phyloP scores from a whole-genome alignment of 257 asterid genomes.

The Forsythia suspensa region DNA sequence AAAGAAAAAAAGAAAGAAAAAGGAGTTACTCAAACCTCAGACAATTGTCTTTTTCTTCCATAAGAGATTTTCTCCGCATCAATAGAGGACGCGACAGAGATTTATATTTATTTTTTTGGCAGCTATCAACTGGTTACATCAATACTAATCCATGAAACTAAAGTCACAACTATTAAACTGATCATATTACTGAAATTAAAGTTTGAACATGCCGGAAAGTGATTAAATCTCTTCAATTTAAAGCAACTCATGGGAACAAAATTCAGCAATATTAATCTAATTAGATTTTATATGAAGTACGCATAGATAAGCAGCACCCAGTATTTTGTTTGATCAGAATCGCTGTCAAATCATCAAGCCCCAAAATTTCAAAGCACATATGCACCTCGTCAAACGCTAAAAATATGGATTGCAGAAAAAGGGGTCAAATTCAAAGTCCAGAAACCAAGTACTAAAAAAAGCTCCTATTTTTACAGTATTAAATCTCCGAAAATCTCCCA shows the following conservation, averaged over 20 bases:
- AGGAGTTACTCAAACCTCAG: too few relatives aligned
- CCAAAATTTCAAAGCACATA: constrained; percentile 1
- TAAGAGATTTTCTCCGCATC: too few relatives aligned
- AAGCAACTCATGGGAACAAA: constrained; percentile 13
- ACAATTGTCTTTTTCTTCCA: too few relatives aligned
- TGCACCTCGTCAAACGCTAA: not conserved
- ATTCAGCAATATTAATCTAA: constrained; percentile 9
- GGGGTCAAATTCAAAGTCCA: constrained; percentile 15
- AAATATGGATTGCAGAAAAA: not conserved
- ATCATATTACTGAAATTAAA: not conserved
- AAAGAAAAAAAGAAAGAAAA: not conserved
- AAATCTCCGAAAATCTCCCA: constrained; percentile 32
- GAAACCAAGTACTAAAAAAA: not conserved
- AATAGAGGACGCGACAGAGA: not conserved
- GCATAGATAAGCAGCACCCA: not conserved
- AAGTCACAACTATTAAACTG: not conserved
- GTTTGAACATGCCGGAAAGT: not conserved
- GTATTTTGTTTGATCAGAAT: not conserved
- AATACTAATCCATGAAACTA: not conserved
- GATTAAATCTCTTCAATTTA: constrained; percentile 5
- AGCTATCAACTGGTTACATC: not conserved
- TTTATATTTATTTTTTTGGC: too few relatives aligned
- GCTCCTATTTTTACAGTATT: not conserved
- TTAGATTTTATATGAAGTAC: not conserved
- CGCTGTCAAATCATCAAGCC: not conserved